Conservation (phyloP, 768 basidiomycete genomes). For the Guyanaporus albipodus region DNA sequence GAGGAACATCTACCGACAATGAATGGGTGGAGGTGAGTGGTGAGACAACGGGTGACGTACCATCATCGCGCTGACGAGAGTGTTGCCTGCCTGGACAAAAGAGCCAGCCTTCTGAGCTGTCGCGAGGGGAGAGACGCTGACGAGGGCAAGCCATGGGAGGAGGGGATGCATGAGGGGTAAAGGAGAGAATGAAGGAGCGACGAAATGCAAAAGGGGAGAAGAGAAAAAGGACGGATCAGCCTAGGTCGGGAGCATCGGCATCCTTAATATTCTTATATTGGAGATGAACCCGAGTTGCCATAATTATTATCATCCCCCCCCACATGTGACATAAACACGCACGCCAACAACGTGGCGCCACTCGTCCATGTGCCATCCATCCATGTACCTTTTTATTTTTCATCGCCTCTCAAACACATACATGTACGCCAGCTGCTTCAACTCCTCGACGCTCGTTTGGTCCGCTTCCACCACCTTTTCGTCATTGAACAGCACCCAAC, state of each 20-base stretch:
- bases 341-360: too few species aligned
- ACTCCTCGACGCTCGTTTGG: conserved; percentile 67
- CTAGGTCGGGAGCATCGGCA: too few species aligned
- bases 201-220: not conserved
- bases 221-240: not conserved
- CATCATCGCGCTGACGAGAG: conserved; percentile 51
- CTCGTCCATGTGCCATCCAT: too few species aligned
- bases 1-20: conserved; percentile 59
- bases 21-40: not conserved
- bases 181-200: conserved; percentile 5
- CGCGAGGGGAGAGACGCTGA: conserved; percentile 1
- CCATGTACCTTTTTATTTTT: too few species aligned
- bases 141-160: conserved; percentile 7
- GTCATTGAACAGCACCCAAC: conserved; percentile 93
- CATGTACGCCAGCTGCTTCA: conserved; percentile 87
- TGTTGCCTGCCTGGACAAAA: conserved; percentile 24
- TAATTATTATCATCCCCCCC: too few species aligned
- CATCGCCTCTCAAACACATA: conserved; percentile 93
- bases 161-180: conserved; percentile 1
- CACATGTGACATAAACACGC: too few species aligned
- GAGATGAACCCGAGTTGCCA: too few species aligned
- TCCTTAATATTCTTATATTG: too few species aligned
- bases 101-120: conserved; percentile 17
- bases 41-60: conserved; percentile 24
- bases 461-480: conserved; percentile 94